Conservation (phyloP, 345 rosid species). For the Aethionema arabicum region DNA sequence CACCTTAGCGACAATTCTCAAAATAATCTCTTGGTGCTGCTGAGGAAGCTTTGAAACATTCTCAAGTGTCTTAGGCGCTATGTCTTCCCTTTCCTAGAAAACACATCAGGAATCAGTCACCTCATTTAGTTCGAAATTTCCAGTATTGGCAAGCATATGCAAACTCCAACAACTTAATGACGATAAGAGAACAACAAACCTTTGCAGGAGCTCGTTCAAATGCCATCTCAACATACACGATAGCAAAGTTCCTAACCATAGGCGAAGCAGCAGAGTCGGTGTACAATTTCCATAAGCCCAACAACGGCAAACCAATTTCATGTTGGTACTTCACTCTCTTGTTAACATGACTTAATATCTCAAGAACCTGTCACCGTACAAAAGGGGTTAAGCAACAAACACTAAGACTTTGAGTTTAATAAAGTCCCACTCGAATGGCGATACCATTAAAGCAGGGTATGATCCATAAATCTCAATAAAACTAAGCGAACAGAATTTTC, state of each 20-base stretch:
- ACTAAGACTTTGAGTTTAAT: not conserved
- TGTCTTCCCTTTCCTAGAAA: constrained; percentile 74
- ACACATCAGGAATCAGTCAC: constrained; percentile 18
- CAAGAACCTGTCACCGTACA: constrained; percentile 66
- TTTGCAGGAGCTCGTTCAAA: constrained; percentile 64
- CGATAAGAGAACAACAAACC: constrained; percentile 45
- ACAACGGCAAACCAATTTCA: constrained; percentile 75
- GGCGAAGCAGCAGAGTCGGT: constrained; percentile 54
- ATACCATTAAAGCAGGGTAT: not conserved
- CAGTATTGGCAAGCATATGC: constrained; percentile 4
- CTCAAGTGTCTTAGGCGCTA: constrained; percentile 62
- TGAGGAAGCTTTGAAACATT: constrained; percentile 70
- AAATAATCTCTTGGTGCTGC: constrained; percentile 82
- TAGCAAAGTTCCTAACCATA: constrained; percentile 83
- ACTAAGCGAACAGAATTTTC: not conserved
- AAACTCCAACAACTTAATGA: not conserved
- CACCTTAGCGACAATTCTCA: constrained; percentile 75
- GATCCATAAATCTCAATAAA: not conserved
- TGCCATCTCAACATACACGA: constrained; percentile 95
- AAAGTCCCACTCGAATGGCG: not conserved
- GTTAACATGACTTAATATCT: constrained; percentile 92
- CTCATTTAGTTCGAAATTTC: constrained; percentile 14
- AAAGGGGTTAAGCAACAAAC: constrained; percentile 5
- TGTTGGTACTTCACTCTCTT: constrained; percentile 88
- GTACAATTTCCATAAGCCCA: constrained; percentile 67